Percentiles rank a stretch among this genome's conserved stretches.
Evolutionary conservation across 169 alveolate genomes (phyloP).

Genomic region (Plasmodium chabaudi): DNA sequence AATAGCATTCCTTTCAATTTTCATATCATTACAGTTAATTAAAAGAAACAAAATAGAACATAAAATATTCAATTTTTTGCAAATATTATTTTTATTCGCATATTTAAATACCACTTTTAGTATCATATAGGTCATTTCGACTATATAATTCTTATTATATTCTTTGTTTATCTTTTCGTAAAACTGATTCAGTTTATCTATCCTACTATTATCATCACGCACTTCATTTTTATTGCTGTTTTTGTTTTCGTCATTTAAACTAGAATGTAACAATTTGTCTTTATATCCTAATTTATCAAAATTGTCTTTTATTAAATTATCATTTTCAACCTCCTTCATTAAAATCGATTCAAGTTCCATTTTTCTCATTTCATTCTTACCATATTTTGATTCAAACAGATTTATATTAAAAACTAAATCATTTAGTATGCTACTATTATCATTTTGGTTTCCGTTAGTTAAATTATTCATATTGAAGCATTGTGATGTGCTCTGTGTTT

Average conservation of each 20-base stretch:
- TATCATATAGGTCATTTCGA: slow-evolving; percentile 17
- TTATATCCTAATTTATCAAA: too few species aligned
- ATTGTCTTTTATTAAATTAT: too few species aligned
- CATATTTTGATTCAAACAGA: too few species aligned
- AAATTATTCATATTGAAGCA: too few species aligned
- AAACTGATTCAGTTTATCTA: slow-evolving; percentile 8
- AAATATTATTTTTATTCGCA: slow-evolving; percentile 22
- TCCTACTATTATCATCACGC: not conserved
- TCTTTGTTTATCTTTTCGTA: slow-evolving; percentile 7
- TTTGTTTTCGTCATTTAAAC: not conserved
- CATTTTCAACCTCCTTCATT: too few species aligned
- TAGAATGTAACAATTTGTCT: not conserved
- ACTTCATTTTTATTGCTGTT: not conserved
- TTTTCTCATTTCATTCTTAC: too few species aligned
- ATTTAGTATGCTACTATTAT: too few species aligned
- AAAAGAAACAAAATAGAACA: slow-evolving; percentile 33
- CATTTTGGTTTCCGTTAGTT: too few species aligned
- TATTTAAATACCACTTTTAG: slow-evolving; percentile 31
- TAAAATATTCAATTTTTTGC: slow-evolving; percentile 44
- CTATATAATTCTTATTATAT: slow-evolving; percentile 1
- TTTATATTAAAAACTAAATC: too few species aligned
- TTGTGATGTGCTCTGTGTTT: too few species aligned
- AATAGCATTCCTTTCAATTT: not conserved
- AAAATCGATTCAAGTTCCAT: too few species aligned
- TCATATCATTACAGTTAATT: slow-evolving; percentile 23